phyloP scores from a whole-genome alignment of 140 eudicot genomes.

The Flaveria floridana region DNA sequence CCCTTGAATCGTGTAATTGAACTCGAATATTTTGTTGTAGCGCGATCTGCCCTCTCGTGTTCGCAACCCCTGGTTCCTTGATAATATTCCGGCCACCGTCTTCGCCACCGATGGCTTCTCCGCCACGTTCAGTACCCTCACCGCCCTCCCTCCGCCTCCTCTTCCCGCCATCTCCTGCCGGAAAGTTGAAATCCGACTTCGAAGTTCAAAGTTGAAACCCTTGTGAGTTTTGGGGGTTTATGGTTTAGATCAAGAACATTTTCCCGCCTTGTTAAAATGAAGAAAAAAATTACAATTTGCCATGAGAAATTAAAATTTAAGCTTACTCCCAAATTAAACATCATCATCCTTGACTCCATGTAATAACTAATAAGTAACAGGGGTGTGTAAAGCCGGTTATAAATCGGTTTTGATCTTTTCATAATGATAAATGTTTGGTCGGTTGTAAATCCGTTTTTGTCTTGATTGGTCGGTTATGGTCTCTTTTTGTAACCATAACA shows the following conservation, averaged over 20 bases:
- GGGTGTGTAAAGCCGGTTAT: no score
- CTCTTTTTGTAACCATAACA: no score
- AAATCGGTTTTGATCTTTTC: no score
- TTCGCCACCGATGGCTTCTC: constrained; percentile 98
- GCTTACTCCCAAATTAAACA: no score
- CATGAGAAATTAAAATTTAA: no score
- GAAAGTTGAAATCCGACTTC: background rate
- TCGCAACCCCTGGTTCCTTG: constrained; percentile 53
- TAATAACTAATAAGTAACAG: no score
- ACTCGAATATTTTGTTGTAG: constrained; percentile 80
- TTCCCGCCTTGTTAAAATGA: constrained; percentile 13
- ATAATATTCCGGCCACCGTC: constrained; percentile 66
- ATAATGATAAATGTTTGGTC: no score
- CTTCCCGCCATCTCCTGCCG: constrained; percentile 45
- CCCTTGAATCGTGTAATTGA: constrained; percentile 55
- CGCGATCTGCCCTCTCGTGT: constrained; percentile 76
- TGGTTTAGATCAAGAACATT: background rate
- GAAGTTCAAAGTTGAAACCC: background rate
- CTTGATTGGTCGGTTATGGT: no score
- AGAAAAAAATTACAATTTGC: no score
- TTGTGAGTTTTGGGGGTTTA: background rate
- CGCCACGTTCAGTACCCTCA: constrained; percentile 86
- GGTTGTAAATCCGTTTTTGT: no score
- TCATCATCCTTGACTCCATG: no score
- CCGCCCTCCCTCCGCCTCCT: constrained; percentile 51